Base-by-base conservation (phyloP, 129 eudicot genomes). In the Gnaphalium uliginosum region DNA sequence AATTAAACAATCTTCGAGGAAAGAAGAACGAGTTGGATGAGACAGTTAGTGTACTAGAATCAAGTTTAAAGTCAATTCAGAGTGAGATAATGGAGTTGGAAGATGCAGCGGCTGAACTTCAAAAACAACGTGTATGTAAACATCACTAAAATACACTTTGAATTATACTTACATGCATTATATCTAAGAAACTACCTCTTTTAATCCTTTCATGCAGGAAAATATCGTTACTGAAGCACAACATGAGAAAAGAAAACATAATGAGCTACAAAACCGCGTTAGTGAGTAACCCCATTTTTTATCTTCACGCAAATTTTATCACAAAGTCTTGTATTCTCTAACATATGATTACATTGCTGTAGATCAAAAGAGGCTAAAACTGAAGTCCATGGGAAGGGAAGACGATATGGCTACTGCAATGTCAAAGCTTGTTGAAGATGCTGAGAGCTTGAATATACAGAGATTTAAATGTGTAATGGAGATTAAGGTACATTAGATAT, bases 51-150 rank as follows among this genome's bases (percentile, higher is more conserved):
- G 62, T 27, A 50, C 67, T 87, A 27, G 91, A 87, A 17, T 41
- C 67, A 27, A 78, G 81, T 87, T 30, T 84, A 50, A 89, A 81
- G 82, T 59, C 80, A 17, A 80, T 89, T 66, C 96, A 85, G 72
- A 72, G 73, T 37, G 90, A 86, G 77, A 80, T 82, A 68, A 86
- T 79, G 70, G 83, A 82, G 61, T 41, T 80, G 15, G 96, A 88
- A 81, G 89, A 94, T 87, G 85, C 83, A 81, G 93, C 83, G 26
- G 97, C 91, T 27, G 85, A 78, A 53, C 88, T 88, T 79, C 92
- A 79, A 14, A 92, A 80, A 64, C 77, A 84, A 83, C 91, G 96
- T 57, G 98, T 93, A 83, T 79, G 96, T 33, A 56, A 66, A 78
- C 54, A 19, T 77, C 9, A 71, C 14, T 43, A 3, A 8, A 53